Conservation (phyloP, 1,139 yeast genomes). For the Entelexis sorbosivorans region DNA sequence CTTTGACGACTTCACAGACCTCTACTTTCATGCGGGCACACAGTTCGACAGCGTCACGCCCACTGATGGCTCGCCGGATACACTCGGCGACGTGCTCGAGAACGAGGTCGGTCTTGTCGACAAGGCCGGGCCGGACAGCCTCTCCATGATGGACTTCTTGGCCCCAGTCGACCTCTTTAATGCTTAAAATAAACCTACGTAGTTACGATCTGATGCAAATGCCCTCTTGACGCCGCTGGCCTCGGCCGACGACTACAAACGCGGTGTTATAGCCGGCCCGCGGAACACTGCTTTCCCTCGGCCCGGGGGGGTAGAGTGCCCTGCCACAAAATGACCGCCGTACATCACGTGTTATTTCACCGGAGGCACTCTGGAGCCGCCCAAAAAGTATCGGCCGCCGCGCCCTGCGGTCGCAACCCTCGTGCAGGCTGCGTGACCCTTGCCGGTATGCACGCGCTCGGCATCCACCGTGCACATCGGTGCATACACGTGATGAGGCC, state of each 20-base stretch:
- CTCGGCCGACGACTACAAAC: too few relatives aligned
- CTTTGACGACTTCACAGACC: slow-evolving; percentile 15
- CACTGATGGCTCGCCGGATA: background rate
- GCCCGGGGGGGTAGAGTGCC: background rate
- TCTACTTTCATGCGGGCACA: slow-evolving; percentile 9
- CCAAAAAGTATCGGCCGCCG: background rate
- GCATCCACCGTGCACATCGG: background rate
- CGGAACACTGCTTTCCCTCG: too few relatives aligned
- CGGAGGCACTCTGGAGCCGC: background rate
- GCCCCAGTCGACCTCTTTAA: slow-evolving; percentile 24
- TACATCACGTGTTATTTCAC: background rate
- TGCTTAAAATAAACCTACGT: slow-evolving; percentile 1
- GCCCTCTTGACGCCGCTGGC: background rate
- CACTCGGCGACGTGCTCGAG: background rate
- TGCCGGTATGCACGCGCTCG: background rate
- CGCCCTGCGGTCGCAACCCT: background rate
- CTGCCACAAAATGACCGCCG: background rate
- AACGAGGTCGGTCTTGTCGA: background rate
- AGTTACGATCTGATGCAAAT: slow-evolving; percentile 4
- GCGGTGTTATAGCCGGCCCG: too few relatives aligned
- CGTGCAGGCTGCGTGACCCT: background rate
- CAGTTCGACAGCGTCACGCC: background rate
- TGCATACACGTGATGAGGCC: background rate
- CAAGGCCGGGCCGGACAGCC: slow-evolving; percentile 17
- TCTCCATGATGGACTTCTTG: slow-evolving; percentile 26